Percentiles rank a stretch among this genome's conserved stretches.
phyloP scores from a whole-genome alignment of 176 grass and related monocot species.

The Paspalum notatum region DNA sequence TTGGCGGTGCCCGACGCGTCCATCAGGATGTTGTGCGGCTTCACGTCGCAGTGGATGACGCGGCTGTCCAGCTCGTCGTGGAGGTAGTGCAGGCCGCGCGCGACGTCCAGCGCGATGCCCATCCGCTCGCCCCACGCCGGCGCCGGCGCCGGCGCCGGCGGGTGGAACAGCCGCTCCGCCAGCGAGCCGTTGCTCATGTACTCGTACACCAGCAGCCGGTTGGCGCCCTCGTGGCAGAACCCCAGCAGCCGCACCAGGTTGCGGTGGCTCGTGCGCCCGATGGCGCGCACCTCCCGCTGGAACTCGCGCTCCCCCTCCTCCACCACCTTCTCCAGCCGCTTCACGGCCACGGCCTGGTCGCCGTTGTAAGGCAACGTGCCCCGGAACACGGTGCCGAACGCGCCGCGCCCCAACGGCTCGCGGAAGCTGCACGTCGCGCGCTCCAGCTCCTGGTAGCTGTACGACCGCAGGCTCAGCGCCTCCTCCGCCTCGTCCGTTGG shows the following conservation, averaged over 20 bases:
- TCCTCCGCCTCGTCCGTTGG: slow-evolving; percentile 1
- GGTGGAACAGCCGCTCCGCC: slow-evolving; percentile 58
- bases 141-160: background rate
- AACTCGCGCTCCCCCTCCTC: slow-evolving; percentile 61
- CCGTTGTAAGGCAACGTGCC: slow-evolving; percentile 32
- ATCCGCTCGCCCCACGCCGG: slow-evolving; percentile 19
- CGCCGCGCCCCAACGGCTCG: slow-evolving; percentile 55
- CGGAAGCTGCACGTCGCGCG: slow-evolving; percentile 49
- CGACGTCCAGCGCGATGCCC: slow-evolving; percentile 39
- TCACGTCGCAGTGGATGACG: slow-evolving; percentile 67
- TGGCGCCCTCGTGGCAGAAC: slow-evolving; percentile 58
- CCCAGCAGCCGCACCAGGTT: slow-evolving; percentile 68
- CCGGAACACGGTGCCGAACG: slow-evolving; percentile 68
- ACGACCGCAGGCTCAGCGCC: slow-evolving; percentile 23
- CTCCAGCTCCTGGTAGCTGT: slow-evolving; percentile 56
- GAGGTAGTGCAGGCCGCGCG: slow-evolving; percentile 50
- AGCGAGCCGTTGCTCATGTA: slow-evolving; percentile 69
- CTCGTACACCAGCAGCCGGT: slow-evolving; percentile 71
- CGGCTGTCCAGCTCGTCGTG: slow-evolving; percentile 45
- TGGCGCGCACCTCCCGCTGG: slow-evolving; percentile 70
- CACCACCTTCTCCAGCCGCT: slow-evolving; percentile 57
- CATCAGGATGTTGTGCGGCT: slow-evolving; percentile 66
- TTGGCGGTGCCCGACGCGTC: slow-evolving; percentile 47
- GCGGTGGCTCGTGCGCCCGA: slow-evolving; percentile 60
- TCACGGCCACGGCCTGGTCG: slow-evolving; percentile 57